These are phyloP conservation scores for Apiospora sp. DNA, from an alignment of 2,329 filamentous ascomycete species.

Conservation along the genomic window DNA sequence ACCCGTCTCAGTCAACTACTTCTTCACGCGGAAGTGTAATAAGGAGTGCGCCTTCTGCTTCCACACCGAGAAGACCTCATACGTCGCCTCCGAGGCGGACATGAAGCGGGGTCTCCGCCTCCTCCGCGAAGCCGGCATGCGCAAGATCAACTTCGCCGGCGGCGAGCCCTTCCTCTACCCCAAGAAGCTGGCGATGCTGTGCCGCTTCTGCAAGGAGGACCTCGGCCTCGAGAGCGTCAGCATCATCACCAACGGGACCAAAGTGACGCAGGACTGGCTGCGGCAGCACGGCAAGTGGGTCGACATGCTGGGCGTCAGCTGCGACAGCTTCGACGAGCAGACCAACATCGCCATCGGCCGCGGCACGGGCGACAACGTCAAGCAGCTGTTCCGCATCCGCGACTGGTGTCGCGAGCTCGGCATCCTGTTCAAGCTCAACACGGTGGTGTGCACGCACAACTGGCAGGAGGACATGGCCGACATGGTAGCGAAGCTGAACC, in stretches of 20 bases:
- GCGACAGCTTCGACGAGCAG: conserved; percentile 59
- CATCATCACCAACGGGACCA: conserved; percentile 62
- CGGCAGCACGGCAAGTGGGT: conserved; percentile 50
- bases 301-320: conserved; percentile 63
- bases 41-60: conserved; percentile 63
- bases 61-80: conserved; percentile 59
- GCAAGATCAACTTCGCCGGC: conserved; percentile 63
- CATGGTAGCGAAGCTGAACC: conserved; percentile 48
- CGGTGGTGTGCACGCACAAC: conserved; percentile 58
- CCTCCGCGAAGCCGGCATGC: conserved; percentile 59
- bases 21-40: conserved; percentile 57
- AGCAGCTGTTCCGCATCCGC: conserved; percentile 51
- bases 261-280: conserved; percentile 53
- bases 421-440: conserved; percentile 66
- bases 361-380: conserved; percentile 55
- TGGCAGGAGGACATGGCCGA: conserved; percentile 57
- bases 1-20: conserved; percentile 55
- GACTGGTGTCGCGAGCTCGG: conserved; percentile 54
- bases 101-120: conserved; percentile 54
- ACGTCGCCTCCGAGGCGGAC: conserved; percentile 49
- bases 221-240: conserved; percentile 58
- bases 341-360: conserved; percentile 62
- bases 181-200: conserved; percentile 50
- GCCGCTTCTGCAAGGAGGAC: conserved; percentile 56
- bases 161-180: conserved; percentile 63